A percentile compares a stretch with the other conserved stretches of the same genome.
phyloP scores from a whole-genome alignment of 495 filamentous ascomycete species.

The Talaromyces thailandensis region DNA sequence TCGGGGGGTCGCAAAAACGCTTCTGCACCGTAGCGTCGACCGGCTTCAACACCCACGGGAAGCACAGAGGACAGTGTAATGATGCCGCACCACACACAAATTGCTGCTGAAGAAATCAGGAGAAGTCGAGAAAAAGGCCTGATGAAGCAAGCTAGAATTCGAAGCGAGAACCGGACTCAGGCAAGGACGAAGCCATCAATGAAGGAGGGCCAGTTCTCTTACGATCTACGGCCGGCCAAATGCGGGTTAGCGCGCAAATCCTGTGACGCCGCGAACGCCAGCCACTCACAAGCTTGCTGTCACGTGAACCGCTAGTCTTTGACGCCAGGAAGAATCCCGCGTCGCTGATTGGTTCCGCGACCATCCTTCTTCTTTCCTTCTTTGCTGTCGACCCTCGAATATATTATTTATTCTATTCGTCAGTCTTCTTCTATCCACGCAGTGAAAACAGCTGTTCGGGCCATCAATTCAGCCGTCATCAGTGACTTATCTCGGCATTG shows the following conservation, averaged over 20 bases:
- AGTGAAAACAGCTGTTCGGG: too few species aligned
- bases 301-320: background rate
- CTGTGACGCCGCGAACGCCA: conserved; percentile 1
- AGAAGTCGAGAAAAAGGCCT: background rate
- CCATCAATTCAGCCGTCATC: background rate
- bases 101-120: background rate
- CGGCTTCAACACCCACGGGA: conserved; percentile 5
- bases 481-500: background rate
- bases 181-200: background rate
- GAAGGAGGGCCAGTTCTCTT: conserved; percentile 8
- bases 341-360: background rate
- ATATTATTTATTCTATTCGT: background rate
- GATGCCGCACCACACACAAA: conserved; percentile 2
- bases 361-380: background rate
- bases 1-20: conserved; percentile 3
- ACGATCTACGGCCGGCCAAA: conserved; percentile 3
- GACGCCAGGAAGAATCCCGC: background rate
- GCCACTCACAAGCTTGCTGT: conserved; percentile 1
- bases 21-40: conserved; percentile 7
- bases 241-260: conserved; percentile 1
- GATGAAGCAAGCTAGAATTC: background rate
- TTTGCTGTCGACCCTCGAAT: background rate
- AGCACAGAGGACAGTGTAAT: background rate
- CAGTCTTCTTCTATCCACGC: background rate
- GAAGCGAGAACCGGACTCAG: conserved; percentile 2